Evolutionary conservation across 108 stramenopile species (phyloP).

Genomic region (Mayamaea pseudoterrestris): DNA sequence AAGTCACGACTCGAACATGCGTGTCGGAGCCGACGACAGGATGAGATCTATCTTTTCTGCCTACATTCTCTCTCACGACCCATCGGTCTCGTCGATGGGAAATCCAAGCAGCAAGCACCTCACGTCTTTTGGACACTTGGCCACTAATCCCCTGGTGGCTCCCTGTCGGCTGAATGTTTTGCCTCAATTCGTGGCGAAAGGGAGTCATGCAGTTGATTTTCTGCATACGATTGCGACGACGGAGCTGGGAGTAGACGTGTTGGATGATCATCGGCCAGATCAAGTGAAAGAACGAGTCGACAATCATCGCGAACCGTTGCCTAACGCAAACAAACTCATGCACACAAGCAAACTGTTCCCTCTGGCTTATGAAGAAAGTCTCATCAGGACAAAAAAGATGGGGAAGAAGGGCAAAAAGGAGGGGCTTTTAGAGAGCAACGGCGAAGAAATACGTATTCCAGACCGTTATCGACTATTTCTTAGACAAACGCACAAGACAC

Average conservation of each 20-base stretch:
- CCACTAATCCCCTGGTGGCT: conserved; percentile 21
- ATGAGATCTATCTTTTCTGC: conserved; percentile 33
- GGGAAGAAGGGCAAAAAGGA: conserved; percentile 15
- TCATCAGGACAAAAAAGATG: conserved; percentile 13
- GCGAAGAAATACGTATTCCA: conserved; percentile 30
- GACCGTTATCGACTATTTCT: conserved; percentile 42
- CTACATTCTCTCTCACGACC: conserved; percentile 33
- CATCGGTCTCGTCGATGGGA: conserved; percentile 31
- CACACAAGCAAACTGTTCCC: conserved; percentile 26
- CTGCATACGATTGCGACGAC: conserved; percentile 28
- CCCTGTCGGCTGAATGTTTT: conserved; percentile 28
- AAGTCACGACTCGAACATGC: conserved; percentile 5
- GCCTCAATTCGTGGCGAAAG: conserved; percentile 11
- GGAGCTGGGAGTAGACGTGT: conserved; percentile 19
- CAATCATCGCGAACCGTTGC: conserved; percentile 7
- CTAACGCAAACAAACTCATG: conserved; percentile 58
- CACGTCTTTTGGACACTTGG: conserved; percentile 38
- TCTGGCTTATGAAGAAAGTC: conserved; percentile 41
- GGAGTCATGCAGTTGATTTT: conserved; percentile 17
- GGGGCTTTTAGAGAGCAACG: conserved; percentile 4
- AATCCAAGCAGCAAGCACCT: conserved; percentile 10
- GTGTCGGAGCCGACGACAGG: conserved; percentile 15
- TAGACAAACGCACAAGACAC: conserved; percentile 29
- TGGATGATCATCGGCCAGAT: conserved; percentile 14
- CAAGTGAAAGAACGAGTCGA: not conserved